Evolutionary conservation across 2,329 filamentous ascomycete species (phyloP), one percentile per base, ranked within the genome.

Genomic region (Alternaria sp.): DNA sequence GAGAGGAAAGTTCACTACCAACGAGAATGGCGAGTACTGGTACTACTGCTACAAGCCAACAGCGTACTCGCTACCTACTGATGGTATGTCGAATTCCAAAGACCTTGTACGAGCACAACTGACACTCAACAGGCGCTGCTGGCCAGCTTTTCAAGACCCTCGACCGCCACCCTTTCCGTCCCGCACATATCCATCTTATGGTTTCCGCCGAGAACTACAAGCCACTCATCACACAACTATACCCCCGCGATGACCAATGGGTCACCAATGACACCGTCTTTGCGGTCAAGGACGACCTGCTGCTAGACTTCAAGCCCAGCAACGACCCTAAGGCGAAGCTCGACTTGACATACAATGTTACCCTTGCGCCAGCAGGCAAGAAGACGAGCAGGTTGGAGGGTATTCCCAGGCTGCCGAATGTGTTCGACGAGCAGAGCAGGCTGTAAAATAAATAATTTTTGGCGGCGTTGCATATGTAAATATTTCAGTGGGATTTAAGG

Each of bases 1-100:
- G 43, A 86, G 90, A 44, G 90, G 90, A 77, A 92, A 92, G 82
- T 92, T 92, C 83, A 85, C 85, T 70, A 87, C 89, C 65, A 86
- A 92, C 78, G 85, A 85, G 70, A 85, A 92, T 64, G 90, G 90
- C 69, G 85, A 89, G 77, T 91, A 89, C 80, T 85, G 83, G 80
- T 89, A 91, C 80, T 92, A 92, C 85, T 92, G 90, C 84, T 86
- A 89, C 74, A 85, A 90, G 79, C 90, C 90, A 1, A 92, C 90
- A 0, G 87, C 89, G 5, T 92, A 92, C 81, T 89, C 89, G 40
- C 83, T 92, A 63, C 89, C 89, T 45, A 88, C 85, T 52, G 87
- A 91, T 69, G 90, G 82, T 75, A 67, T 62, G 72, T 64, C 38
- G 6, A 16, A 22, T 16, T 3, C 6, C 14, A n/a, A 25, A 25